Evolutionary conservation across 345 rosid genomes (phyloP).

Genomic region (Eucalyptus cloeziana): DNA sequence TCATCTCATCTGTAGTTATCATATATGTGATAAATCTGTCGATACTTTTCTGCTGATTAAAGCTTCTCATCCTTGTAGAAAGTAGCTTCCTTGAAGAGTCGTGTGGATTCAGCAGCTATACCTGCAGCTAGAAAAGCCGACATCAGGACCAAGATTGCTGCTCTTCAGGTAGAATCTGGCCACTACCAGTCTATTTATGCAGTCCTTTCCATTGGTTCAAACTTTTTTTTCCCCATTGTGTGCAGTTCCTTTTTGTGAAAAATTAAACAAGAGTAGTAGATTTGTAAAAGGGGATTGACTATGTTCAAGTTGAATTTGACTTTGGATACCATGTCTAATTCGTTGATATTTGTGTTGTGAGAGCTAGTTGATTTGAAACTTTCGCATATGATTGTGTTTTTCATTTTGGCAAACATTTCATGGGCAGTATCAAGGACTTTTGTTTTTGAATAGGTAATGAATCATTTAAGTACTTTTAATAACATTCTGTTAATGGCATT

Average conservation of each 20-base stretch:
- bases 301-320: not conserved
- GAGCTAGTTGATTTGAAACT: not conserved
- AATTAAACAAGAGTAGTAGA: not conserved
- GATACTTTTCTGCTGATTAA: not conserved
- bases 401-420: not conserved
- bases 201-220: not conserved
- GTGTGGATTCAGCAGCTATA: conserved; percentile 60
- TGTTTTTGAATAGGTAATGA: not conserved
- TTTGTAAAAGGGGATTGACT: not conserved
- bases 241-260: not conserved
- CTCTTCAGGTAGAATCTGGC: conserved; percentile 49
- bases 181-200: not conserved
- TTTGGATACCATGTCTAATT: not conserved
- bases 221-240: not conserved
- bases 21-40: not conserved
- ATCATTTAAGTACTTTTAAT: not conserved
- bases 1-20: not conserved
- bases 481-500: not conserved
- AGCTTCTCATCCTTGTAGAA: conserved; percentile 23
- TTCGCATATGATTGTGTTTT: not conserved
- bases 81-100: conserved; percentile 73
- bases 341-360: not conserved
- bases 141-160: conserved; percentile 55
- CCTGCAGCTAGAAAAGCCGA: conserved; percentile 89
- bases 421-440: not conserved